These are phyloP conservation scores for Neonectria coccinea DNA, from an alignment of 2,329 filamentous ascomycete genomes.

Conservation along the genomic window DNA sequence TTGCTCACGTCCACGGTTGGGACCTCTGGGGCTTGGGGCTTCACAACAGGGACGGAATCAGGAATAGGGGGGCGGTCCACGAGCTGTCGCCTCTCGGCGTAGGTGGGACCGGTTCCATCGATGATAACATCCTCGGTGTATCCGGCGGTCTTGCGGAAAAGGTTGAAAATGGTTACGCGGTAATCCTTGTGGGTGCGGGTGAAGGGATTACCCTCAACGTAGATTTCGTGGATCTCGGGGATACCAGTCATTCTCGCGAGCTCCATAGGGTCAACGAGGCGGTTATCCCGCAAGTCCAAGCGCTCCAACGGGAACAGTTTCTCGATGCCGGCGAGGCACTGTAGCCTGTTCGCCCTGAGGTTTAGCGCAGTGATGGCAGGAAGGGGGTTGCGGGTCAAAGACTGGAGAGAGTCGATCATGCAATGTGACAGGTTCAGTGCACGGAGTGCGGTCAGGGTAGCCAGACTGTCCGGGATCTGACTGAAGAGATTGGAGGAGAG, in stretches of 20 bases:
- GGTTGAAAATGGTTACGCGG: slow-evolving; percentile 91
- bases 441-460: slow-evolving; percentile 86
- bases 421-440: slow-evolving; percentile 95
- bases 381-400: slow-evolving; percentile 84
- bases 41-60: slow-evolving; percentile 81
- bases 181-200: slow-evolving; percentile 88
- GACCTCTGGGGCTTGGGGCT: slow-evolving; percentile 72
- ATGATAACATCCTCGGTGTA: slow-evolving; percentile 92
- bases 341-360: slow-evolving; percentile 86
- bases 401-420: slow-evolving; percentile 96
- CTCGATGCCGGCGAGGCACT: slow-evolving; percentile 90
- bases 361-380: slow-evolving; percentile 95
- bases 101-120: slow-evolving; percentile 85
- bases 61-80: slow-evolving; percentile 84
- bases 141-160: slow-evolving; percentile 90
- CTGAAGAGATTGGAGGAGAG: slow-evolving; percentile 92
- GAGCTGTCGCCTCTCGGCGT: slow-evolving; percentile 85
- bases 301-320: slow-evolving; percentile 88
- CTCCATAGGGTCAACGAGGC: slow-evolving; percentile 89
- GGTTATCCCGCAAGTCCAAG: slow-evolving; percentile 91
- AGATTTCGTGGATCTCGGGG: slow-evolving; percentile 91
- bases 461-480: slow-evolving; percentile 93
- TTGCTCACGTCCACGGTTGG: slow-evolving; percentile 76
- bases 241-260: slow-evolving; percentile 89
- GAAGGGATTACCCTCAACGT: slow-evolving; percentile 92